These are phyloP conservation scores for Rubroboletus pulcherrimus DNA, from an alignment of 768 basidiomycete species.

Conservation along the genomic window DNA sequence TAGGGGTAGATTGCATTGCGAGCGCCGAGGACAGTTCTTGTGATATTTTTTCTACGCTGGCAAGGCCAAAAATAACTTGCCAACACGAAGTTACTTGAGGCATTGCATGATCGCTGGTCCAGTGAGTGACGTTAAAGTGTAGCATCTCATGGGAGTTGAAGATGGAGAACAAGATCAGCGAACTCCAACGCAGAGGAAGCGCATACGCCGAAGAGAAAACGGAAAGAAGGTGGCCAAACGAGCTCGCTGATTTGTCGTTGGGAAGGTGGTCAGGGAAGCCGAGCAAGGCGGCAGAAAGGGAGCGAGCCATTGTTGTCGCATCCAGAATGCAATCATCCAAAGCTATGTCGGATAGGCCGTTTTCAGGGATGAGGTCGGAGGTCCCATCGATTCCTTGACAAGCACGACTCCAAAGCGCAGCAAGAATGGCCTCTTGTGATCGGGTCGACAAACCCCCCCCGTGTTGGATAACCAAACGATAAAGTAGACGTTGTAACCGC, in stretches of 20 bases:
- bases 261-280: not conserved
- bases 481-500: slow-evolving; percentile 40
- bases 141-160: slow-evolving; percentile 11
- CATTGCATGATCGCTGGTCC: not conserved
- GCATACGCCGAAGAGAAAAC: slow-evolving; percentile 31
- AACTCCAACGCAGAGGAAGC: slow-evolving; percentile 40
- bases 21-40: slow-evolving; percentile 1
- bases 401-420: slow-evolving; percentile 35
- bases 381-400: not conserved
- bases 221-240: slow-evolving; percentile 5
- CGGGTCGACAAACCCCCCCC: slow-evolving; percentile 22
- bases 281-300: slow-evolving; percentile 14
- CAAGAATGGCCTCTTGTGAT: slow-evolving; percentile 35
- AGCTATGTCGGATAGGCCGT: not conserved
- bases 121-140: not conserved
- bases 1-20: not conserved
- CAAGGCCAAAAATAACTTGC: slow-evolving; percentile 42
- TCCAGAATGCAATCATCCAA: slow-evolving; percentile 2
- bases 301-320: slow-evolving; percentile 10
- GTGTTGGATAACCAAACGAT: slow-evolving; percentile 34
- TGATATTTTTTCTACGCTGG: slow-evolving; percentile 34
- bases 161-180: slow-evolving; percentile 38
- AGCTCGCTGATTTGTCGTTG: not conserved
- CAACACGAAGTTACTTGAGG: slow-evolving; percentile 27
- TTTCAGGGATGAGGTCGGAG: not conserved